Evolutionary conservation across 257 asterid species (phyloP).

Genomic region (Fraxinus anomala): DNA sequence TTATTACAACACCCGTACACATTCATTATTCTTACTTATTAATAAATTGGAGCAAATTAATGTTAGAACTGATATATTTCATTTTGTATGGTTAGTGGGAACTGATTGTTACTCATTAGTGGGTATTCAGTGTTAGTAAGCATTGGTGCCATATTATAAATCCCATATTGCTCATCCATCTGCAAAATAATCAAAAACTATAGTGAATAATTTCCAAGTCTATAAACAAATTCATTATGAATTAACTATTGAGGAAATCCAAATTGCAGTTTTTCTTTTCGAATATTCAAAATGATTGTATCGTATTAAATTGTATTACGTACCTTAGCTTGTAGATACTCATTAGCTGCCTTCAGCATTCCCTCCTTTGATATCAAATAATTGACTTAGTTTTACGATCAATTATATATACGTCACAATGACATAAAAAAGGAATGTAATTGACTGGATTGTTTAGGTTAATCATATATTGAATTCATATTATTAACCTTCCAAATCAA

Average conservation of each 20-base stretch:
- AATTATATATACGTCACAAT: not conserved
- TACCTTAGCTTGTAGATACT: slow-evolving; percentile 74
- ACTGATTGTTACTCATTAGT: slow-evolving; percentile 42
- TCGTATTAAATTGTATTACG: not conserved
- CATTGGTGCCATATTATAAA: slow-evolving; percentile 44
- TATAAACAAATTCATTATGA: not conserved
- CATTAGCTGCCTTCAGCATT: slow-evolving; percentile 81
- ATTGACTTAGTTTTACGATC: not conserved
- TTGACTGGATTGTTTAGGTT: too few species aligned
- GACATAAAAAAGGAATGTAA: not conserved
- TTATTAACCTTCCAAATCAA: too few species aligned
- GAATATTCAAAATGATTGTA: not conserved
- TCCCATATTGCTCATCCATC: slow-evolving; percentile 70
- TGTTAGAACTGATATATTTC: slow-evolving; percentile 44
- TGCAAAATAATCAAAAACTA: slow-evolving; percentile 32
- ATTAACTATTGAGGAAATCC: too few species aligned
- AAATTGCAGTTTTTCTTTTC: not conserved
- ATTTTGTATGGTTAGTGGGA: slow-evolving; percentile 51
- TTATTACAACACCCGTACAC: not conserved
- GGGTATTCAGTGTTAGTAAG: slow-evolving; percentile 49
- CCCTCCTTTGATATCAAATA: slow-evolving; percentile 53
- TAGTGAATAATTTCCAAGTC: not conserved
- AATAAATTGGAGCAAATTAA: not conserved
- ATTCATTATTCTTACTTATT: not conserved
- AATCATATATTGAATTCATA: too few species aligned